Evolutionary conservation across 495 filamentous ascomycete species (phyloP), one percentile per base, ranked within the genome.

Genomic region (Ramalina peruviana): DNA sequence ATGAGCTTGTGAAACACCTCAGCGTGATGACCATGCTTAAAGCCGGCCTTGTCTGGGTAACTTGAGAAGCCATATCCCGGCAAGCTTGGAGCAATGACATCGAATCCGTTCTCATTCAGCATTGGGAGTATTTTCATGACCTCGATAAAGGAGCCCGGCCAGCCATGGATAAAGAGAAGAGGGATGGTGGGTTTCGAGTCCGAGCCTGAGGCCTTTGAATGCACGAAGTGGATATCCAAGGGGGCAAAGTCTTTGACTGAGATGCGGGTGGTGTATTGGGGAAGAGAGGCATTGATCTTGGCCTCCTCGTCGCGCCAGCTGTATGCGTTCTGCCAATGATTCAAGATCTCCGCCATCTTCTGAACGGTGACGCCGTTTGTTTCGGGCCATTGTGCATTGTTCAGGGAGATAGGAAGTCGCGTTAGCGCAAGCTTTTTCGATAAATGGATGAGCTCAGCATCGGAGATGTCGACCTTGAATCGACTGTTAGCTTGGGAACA

Each of bases 251-350:
- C 57, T 11, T 64, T 57, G 25, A 67, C 44, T 4, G 64, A 48
- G 47, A 83, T 64, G 5, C 65, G 62, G 10, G 76, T 79, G 17
- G 76, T 71, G 59, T 72, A 83, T 62, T 84, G 79, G 3, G 76
- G 79, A 26, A 81, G 60, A 13, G 55, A 33, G 7, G 30, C 56
- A 60, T 84, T 82, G 54, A 81, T 62, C 27, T 60, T 57, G 13
- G 63, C 54, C 60, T 85, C 80, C 48, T 73, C 66, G 6, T 63
- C 60, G 27, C 79, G 68, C 79, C 80, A 85, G 53, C 71, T 66
- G 61, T 83, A 83, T 39, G 67, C 58, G 47, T 81, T 78, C 6
- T 76, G 64, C 77, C 77, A 46, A 36, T 38, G 40, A 19, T n/a
- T 19, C 4, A 46, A 43, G 27, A 39, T 45, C 19, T 48, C 40